phyloP scores from a whole-genome alignment of 2,329 filamentous ascomycete genomes.

The Boeremia exigua region DNA sequence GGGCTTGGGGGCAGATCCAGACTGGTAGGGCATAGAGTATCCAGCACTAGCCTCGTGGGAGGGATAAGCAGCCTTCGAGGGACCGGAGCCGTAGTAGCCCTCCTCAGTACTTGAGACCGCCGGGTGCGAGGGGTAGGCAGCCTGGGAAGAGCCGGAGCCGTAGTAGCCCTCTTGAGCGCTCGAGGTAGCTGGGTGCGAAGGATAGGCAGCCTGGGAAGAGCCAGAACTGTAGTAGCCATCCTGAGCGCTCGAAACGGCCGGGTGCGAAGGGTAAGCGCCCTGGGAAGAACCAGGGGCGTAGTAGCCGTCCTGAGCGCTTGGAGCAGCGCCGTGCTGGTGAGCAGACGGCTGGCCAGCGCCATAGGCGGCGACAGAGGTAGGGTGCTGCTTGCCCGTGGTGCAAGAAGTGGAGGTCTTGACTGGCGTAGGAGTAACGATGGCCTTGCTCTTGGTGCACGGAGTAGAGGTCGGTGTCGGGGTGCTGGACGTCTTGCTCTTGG shows the following conservation, averaged over 20 bases:
- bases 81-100: not conserved
- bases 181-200: not conserved
- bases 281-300: slow-evolving; percentile 2
- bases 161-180: not conserved
- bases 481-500: slow-evolving; percentile 13
- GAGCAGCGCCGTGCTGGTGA: not conserved
- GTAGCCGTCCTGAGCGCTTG: not conserved
- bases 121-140: not conserved
- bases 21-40: slow-evolving; percentile 4
- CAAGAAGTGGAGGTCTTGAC: slow-evolving; percentile 7
- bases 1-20: not conserved
- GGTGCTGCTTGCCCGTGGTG: slow-evolving; percentile 5
- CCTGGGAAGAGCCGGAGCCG: not conserved
- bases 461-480: slow-evolving; percentile 11
- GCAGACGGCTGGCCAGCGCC: slow-evolving; percentile 1
- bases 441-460: slow-evolving; percentile 10
- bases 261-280: not conserved
- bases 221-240: not conserved
- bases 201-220: not conserved
- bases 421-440: not conserved
- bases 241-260: not conserved
- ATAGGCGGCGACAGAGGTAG: slow-evolving; percentile 2
- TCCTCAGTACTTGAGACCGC: not conserved
- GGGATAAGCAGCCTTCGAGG: not conserved
- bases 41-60: not conserved